Evolutionary conservation across 345 rosid genomes (phyloP), one percentile per base, ranked within the genome.

Genomic region (Eucalyptus camaldulensis): DNA sequence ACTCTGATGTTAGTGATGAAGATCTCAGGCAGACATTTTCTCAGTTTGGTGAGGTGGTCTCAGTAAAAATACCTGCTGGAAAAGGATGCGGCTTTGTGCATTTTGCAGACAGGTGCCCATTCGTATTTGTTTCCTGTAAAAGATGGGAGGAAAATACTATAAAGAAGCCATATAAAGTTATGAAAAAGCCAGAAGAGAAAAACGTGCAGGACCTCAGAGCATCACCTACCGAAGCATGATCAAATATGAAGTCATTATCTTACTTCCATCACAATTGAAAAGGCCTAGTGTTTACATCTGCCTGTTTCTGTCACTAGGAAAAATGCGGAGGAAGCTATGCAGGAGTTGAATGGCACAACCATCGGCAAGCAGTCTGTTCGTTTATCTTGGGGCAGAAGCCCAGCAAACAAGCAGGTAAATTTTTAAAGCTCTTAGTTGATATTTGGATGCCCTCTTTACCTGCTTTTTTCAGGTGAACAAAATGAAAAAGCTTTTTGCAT

Each of bases 81-180:
- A 98, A 95, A 95, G 98, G 99, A 91, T 98, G 99, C 72, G 99
- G 98, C 24, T 98, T 98, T 90, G 98, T 96, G 86, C 99, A 95
- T 86, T 95, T 95, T 91, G 93, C 94, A 88, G 92, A 92, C 91
- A 98, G 99, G 99, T 96, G 88, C 27, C 40, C 27, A 40, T 76
- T 76, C 27, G 1, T 21, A 72, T 37, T 37, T 37, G 45, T 44
- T 76, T 4, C 83, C 1, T 21, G 47, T 40, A 76, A 76, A 76
- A 76, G 27, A 76, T 15, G 83, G 83, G 83, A 37, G 43, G 47
- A 76, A 76, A 76, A 40, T 37, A 37, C 58, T 67, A 87, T 12
- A 12, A 3, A 24, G 47, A 65, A 10, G 16, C 43, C 37, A 69
- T 33, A 24, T 65, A 54, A 87, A 54, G 60, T 80, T 49, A 58